A percentile compares a stretch with the other conserved stretches of the same genome.
phyloP scores from a whole-genome alignment of 306 rosid species.

The Prunus dulcis region DNA sequence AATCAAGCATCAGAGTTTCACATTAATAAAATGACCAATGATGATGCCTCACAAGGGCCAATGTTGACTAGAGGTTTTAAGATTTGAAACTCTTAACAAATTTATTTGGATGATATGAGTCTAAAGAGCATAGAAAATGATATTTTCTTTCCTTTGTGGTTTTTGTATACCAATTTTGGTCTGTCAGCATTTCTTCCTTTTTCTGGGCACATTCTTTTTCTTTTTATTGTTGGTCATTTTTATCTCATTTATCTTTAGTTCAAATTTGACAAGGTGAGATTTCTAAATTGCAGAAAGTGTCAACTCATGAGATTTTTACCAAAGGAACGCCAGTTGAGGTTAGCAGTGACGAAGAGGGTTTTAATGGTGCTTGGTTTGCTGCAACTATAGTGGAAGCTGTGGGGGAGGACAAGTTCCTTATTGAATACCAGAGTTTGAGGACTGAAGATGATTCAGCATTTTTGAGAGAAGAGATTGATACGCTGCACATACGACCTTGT shows the following conservation, averaged over 20 bases:
- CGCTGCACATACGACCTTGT: constrained; percentile 29
- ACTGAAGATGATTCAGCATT: constrained; percentile 33
- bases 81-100: neutral
- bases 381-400: constrained; percentile 20
- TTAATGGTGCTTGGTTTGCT: constrained; percentile 45
- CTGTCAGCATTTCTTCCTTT: neutral
- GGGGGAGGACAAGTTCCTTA: constrained; percentile 29
- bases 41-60: neutral
- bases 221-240: neutral
- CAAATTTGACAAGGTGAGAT: neutral
- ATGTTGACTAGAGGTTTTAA: neutral
- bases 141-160: neutral
- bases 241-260: neutral
- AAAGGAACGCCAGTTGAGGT: constrained; percentile 36
- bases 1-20: neutral
- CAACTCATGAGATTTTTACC: constrained; percentile 3
- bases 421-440: constrained; percentile 34
- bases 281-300: constrained; percentile 12
- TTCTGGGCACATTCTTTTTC: neutral
- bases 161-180: neutral
- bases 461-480: constrained; percentile 36
- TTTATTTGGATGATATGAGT: neutral
- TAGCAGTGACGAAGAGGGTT: constrained; percentile 45
- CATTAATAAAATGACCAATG: neutral
- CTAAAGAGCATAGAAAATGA: neutral